Percentiles rank a stretch among this genome's conserved stretches.
phyloP scores from a whole-genome alignment of 192 early-diverging fungal genomes.

The Linnemannia hyalina region DNA sequence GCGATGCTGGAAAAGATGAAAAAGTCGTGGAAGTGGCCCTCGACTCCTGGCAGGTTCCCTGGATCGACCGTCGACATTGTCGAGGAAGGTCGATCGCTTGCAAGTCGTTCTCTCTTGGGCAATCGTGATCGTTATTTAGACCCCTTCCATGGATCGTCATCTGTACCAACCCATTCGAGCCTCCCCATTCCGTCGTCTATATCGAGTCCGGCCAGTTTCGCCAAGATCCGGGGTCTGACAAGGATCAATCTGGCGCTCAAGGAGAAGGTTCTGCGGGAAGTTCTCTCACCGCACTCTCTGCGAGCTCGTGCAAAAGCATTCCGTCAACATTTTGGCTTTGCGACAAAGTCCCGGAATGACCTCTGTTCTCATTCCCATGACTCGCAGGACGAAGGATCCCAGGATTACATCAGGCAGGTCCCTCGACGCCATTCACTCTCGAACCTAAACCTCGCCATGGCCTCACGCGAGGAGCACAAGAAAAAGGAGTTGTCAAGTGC shows the following conservation, averaged over 20 bases:
- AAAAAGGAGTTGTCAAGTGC: constrained; percentile 1
- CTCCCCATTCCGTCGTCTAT: constrained; percentile 34
- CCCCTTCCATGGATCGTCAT: constrained; percentile 52
- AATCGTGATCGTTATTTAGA: constrained; percentile 3
- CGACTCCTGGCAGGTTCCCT: constrained; percentile 40
- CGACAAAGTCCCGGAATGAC: constrained; percentile 28
- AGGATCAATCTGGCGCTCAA: constrained; percentile 81
- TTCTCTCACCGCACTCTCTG: constrained; percentile 88
- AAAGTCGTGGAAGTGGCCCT: constrained; percentile 56
- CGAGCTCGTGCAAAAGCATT: constrained; percentile 75
- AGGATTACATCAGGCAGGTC: constrained; percentile 36
- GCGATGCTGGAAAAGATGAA: constrained; percentile 70
- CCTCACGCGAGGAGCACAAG: constrained; percentile 45
- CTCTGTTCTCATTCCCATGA: constrained; percentile 43
- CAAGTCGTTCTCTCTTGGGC: not conserved
- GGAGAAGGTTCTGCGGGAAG: constrained; percentile 91
- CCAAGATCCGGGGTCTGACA: constrained; percentile 48
- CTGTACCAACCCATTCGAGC: constrained; percentile 46
- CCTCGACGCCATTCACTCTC: constrained; percentile 50
- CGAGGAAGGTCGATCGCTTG: constrained; percentile 49
- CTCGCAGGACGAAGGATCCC: constrained; percentile 35
- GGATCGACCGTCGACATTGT: constrained; percentile 56
- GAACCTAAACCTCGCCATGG: constrained; percentile 49
- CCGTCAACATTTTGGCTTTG: constrained; percentile 60
- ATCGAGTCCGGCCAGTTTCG: constrained; percentile 31